Evolutionary conservation across 2,329 filamentous ascomycete genomes (phyloP), one percentile per base, ranked within the genome.

Genomic region (Stagonosporopsis tanaceti): DNA sequence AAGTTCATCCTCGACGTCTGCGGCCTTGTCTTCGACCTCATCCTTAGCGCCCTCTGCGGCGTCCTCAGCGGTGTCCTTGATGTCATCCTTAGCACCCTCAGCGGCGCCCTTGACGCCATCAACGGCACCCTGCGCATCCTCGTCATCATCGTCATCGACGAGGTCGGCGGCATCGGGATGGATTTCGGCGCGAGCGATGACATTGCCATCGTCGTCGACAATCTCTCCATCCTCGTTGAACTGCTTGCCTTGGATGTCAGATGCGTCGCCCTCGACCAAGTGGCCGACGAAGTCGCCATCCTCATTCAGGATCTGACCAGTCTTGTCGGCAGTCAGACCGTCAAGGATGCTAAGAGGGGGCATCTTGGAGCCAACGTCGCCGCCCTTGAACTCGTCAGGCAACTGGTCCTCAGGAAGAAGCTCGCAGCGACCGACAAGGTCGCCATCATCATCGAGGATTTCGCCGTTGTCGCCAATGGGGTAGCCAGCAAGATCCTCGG

Each of bases 191-290:
- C 79, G 79, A 52, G 83, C 83, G 50, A 85, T 75, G 47, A 84
- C 79, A 45, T 84, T 81, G 51, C 83, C 83, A 4, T 82, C 77
- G 3, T 84, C 78, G 57, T 85, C 81, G n/a, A 84, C 69, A 58
- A 85, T 83, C 64, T 84, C 82, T 48, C 83, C 83, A 25, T 83
- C 76, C 59, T 82, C 78, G 64, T 85, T 84, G 60, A 83, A 78
- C 41, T 78, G 78, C 50, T 76, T 76, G 66, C 81, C 80, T 65
- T 80, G 72, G 34, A 83, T 79, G 51, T 82, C 72, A 32, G 77
- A 65, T 54, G 80, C 79, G 58, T 83, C 78, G 47, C 81, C 81
- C 40, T 82, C 81, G 41, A 77, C 69, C 24, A 83, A 72, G 41
- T 76, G 77, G 11, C 81, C 81, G 55, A 83, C 71, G 41, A 80